Conservation (phyloP, 2,329 filamentous ascomycete genomes). For the Clonostachys rhizophaga region DNA sequence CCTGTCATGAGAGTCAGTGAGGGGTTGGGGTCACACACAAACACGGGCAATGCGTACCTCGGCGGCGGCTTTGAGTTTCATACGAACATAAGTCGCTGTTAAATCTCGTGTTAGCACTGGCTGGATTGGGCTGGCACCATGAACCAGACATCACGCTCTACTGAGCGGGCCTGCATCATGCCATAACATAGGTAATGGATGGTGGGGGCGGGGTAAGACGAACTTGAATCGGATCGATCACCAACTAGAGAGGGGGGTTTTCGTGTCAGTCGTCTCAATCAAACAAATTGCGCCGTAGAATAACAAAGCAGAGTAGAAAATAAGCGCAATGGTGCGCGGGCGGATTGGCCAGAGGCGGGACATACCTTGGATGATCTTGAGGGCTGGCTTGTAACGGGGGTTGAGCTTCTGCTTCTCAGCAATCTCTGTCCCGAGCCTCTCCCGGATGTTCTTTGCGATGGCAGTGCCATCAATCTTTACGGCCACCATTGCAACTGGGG, state of each 20-base stretch:
- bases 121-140: background rate
- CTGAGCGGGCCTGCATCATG: background rate
- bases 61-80: constrained; percentile 96
- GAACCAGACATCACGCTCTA: too few species aligned
- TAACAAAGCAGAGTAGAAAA: too few species aligned
- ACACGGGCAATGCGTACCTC: constrained; percentile 53
- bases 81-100: constrained; percentile 93
- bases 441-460: constrained; percentile 88
- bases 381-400: constrained; percentile 79
- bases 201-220: constrained; percentile 14
- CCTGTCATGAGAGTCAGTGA: constrained; percentile 38
- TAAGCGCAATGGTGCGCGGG: too few species aligned
- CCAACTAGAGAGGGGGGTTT: constrained; percentile 56
- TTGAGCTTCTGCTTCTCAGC: constrained; percentile 75
- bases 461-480: constrained; percentile 93
- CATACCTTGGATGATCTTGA: constrained; percentile 93
- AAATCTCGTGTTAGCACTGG: constrained; percentile 4
- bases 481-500: constrained; percentile 67
- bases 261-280: too few species aligned
- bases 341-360: constrained; percentile 4
- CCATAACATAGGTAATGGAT: background rate
- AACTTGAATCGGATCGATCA: constrained; percentile 86
- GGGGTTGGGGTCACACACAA: background rate
- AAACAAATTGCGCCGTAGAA: too few species aligned
- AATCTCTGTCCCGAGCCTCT: constrained; percentile 76